phyloP scores from a whole-genome alignment of 2,329 filamentous ascomycete genomes.

The Colletotrichum sp. region DNA sequence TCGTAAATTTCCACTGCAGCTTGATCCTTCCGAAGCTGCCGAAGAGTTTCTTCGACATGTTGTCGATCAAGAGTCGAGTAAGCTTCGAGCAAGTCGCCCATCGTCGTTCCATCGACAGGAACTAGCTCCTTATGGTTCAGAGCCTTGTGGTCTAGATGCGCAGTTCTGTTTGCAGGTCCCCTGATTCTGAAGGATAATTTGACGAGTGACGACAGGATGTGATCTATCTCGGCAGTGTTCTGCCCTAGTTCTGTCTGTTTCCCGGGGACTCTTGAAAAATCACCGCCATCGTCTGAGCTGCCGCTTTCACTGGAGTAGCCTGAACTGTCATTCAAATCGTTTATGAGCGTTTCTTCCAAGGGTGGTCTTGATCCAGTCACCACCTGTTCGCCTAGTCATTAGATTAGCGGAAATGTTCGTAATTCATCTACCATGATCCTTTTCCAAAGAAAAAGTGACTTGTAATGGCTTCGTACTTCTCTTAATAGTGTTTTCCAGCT shows the following conservation, averaged over 20 bases:
- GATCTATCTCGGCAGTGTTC: not conserved
- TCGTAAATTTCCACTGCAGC: not conserved
- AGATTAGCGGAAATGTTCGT: too few species aligned
- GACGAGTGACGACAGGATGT: not conserved
- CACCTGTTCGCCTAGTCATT: not conserved
- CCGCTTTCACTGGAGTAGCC: not conserved
- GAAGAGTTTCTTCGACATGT: not conserved
- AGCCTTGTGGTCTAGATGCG: not conserved
- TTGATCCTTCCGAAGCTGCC: not conserved
- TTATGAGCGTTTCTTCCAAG: not conserved
- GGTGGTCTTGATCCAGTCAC: not conserved
- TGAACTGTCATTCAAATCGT: not conserved
- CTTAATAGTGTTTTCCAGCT: not conserved
- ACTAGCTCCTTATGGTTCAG: not conserved
- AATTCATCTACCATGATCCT: fast-evolving
- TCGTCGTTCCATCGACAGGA: not conserved
- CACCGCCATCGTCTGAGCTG: not conserved
- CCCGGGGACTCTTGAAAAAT: not conserved
- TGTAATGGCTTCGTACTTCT: too few species aligned
- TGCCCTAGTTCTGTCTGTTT: not conserved
- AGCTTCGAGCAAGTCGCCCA: not conserved
- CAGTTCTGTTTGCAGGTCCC: not conserved
- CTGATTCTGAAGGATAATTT: not conserved
- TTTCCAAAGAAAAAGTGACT: too few species aligned
- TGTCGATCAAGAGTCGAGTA: not conserved